A percentile compares a stretch with the other conserved stretches of the same genome.
Evolutionary conservation across 31 red algal genomes (phyloP).

Genomic region (Asparagopsis taxiformis): DNA sequence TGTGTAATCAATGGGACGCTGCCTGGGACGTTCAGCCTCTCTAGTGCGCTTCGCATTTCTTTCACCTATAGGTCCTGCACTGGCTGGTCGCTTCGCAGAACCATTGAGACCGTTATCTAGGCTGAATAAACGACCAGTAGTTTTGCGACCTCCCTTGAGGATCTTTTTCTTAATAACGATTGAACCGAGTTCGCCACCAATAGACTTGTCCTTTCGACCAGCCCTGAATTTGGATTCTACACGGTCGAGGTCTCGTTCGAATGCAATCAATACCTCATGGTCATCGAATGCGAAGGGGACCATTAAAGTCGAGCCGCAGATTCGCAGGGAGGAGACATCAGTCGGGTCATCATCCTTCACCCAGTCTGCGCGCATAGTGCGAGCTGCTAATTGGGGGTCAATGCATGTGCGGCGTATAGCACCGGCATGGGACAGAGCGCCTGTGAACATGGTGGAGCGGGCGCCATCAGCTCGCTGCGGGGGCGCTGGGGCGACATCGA

Average conservation of each 20-base stretch:
- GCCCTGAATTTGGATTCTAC: slow-evolving; percentile 83
- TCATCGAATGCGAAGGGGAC: slow-evolving; percentile 77
- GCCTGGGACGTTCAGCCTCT: slow-evolving; percentile 58
- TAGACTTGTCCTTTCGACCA: slow-evolving; percentile 74
- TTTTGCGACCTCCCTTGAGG: slow-evolving; percentile 47
- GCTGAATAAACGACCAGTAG: background rate
- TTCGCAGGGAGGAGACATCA: slow-evolving; percentile 35
- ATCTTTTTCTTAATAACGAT: slow-evolving; percentile 70
- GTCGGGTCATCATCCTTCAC: slow-evolving; percentile 74
- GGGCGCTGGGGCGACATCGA: slow-evolving; percentile 57
- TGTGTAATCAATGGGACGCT: slow-evolving; percentile 68
- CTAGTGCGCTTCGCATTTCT: slow-evolving; percentile 25
- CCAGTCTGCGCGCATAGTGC: slow-evolving; percentile 58
- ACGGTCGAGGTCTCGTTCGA: slow-evolving; percentile 79
- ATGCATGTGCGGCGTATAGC: slow-evolving; percentile 68
- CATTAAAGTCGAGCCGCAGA: slow-evolving; percentile 63
- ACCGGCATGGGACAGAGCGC: slow-evolving; percentile 65
- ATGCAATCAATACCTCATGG: slow-evolving; percentile 55
- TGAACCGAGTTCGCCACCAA: slow-evolving; percentile 87
- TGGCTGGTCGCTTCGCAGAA: slow-evolving; percentile 59
- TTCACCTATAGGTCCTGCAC: slow-evolving; percentile 26
- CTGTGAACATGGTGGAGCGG: slow-evolving; percentile 32
- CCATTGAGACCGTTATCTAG: slow-evolving; percentile 15
- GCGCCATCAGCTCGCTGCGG: slow-evolving; percentile 41
- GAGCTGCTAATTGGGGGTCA: slow-evolving; percentile 41